Conservation (phyloP, 2,329 filamentous ascomycete genomes). For the Phialocephala subalpina region DNA sequence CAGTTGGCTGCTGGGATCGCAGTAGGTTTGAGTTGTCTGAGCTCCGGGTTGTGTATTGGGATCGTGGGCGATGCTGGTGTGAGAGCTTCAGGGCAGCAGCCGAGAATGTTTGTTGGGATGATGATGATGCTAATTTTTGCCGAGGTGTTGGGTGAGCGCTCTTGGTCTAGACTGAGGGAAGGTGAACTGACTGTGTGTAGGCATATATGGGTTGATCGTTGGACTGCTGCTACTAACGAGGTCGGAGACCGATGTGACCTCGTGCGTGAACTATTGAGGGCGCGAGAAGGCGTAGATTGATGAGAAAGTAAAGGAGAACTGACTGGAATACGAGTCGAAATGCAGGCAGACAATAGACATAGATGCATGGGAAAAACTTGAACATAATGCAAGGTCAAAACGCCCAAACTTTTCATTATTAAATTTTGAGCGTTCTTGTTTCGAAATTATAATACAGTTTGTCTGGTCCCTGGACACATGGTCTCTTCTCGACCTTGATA, state of each 20-base stretch:
- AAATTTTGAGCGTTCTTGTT: too few species aligned
- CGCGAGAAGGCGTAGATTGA: background rate
- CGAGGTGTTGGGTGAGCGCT: conserved; percentile 74
- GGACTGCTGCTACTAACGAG: conserved; percentile 98
- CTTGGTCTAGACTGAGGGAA: conserved; percentile 9
- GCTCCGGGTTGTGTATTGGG: conserved; percentile 79
- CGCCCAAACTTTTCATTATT: too few species aligned
- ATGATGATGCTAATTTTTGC: conserved; percentile 84
- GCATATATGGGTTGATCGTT: conserved; percentile 91
- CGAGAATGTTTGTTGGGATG: conserved; percentile 76
- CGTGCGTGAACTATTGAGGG: conserved; percentile 17
- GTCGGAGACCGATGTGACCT: conserved; percentile 64
- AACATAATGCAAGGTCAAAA: too few species aligned
- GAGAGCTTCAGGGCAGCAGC: conserved; percentile 76
- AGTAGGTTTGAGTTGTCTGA: conserved; percentile 81
- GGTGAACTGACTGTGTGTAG: conserved; percentile 10
- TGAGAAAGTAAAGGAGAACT: background rate
- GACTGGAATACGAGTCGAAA: background rate
- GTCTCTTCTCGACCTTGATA: too few species aligned
- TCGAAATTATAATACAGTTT: too few species aligned
- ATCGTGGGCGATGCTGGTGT: conserved; percentile 89
- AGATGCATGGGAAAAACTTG: too few species aligned
- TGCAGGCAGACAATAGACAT: too few species aligned
- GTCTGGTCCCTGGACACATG: too few species aligned
- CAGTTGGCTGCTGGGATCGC: conserved; percentile 82